Evolutionary conservation across 495 filamentous ascomycete genomes (phyloP).

Genomic region (Xylaria venustula): DNA sequence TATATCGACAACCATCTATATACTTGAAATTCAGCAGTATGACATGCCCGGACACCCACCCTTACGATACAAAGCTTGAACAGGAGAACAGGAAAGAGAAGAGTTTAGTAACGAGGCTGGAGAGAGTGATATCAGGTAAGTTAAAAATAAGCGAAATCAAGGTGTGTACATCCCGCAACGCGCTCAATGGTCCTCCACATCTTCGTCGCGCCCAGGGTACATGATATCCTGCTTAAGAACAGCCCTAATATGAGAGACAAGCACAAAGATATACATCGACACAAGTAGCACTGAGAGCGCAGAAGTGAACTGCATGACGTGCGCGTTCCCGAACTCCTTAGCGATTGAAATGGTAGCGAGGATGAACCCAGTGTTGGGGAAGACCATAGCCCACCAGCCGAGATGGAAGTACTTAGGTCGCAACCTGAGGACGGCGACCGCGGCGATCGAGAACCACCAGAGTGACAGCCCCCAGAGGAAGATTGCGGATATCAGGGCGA

Average conservation of each 20-base stretch:
- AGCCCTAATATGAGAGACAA: slow-evolving; percentile 52
- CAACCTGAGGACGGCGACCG: slow-evolving; percentile 50
- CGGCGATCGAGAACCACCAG: slow-evolving; percentile 68
- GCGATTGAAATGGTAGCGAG: slow-evolving; percentile 49
- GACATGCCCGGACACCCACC: no score
- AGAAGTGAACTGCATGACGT: slow-evolving; percentile 45
- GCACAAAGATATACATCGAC: slow-evolving; percentile 56
- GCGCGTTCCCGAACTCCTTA: slow-evolving; percentile 36
- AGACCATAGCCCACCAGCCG: slow-evolving; percentile 59
- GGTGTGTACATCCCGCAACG: no score
- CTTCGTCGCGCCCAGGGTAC: slow-evolving; percentile 66
- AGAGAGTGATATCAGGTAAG: no score
- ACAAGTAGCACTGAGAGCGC: slow-evolving; percentile 56
- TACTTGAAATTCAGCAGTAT: no score
- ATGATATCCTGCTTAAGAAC: slow-evolving; percentile 58
- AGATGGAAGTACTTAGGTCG: slow-evolving; percentile 53
- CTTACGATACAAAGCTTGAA: no score
- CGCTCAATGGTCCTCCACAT: slow-evolving; percentile 39
- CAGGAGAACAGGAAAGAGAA: no score
- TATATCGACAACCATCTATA: no score
- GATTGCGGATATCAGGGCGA: slow-evolving; percentile 54
- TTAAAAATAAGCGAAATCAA: no score
- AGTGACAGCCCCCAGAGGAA: slow-evolving; percentile 70
- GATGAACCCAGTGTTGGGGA: slow-evolving; percentile 60
- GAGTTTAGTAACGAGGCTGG: no score